Base-by-base conservation (phyloP, 2,329 filamentous ascomycete genomes). In the Colletotrichum incanum region DNA sequence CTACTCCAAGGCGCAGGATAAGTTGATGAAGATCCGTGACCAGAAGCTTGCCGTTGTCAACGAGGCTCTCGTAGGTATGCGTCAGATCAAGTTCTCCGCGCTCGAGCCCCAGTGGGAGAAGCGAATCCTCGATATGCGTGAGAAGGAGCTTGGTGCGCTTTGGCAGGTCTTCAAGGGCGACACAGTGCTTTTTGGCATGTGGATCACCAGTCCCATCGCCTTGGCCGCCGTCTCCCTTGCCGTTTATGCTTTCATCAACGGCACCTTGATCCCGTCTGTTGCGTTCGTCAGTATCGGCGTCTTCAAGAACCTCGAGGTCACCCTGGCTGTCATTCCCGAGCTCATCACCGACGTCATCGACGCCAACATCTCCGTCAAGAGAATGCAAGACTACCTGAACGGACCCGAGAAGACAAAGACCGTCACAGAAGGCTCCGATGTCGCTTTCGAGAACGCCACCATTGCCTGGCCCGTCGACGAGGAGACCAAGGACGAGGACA, bases 51-150 rank as follows among this genome's bases (percentile, higher is more conserved):
- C 88, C 0, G 88, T 95, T 18, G 88, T 96, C 39, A 93, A 93
- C 1, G 93, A 96, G 80, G 93, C 92, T 0, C 83, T 96, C 1
- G 89, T 93, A 76, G 93, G 93, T 9, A 95, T 96, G 74, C 89
- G 93, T 1, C 94, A 96, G 80, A 94, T 96, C 82, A 96, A 96
- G 77, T 95, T 96, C 76, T 93, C 93, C 0, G 93, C 93, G 1
- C 82, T 94, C 2, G 94, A 96, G 79, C 82, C 85, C 26, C 90
- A 93, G 75, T 96, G 94, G 93, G 90, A 94, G 79, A 85, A 86
- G 20, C 93, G 91, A 73, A 93, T 96, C 52, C 74, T 78, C 81
- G 86, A 73, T 80, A 87, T 73, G 89, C 86, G 94, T 77, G 88
- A 91, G 54, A 88, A 87, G 58, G 94, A 96, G 78, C 86, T 96